phyloP scores from a whole-genome alignment of 441 rosid species.

The Euphorbia schlechtendalii region DNA sequence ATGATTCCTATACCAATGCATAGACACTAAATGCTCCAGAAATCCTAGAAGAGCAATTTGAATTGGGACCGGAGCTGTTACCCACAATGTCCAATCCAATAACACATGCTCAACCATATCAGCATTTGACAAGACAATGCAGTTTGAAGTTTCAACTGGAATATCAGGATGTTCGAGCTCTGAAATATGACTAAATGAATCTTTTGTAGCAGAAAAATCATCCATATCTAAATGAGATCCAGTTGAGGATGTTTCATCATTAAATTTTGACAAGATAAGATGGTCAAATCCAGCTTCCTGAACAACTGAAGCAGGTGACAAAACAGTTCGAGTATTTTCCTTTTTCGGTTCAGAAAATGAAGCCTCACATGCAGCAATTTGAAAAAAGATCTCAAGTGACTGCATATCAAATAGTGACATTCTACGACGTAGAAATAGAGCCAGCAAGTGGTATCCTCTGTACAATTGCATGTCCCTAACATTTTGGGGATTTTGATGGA shows the following conservation, averaged over 20 bases:
- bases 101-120: constrained; percentile 99
- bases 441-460: constrained; percentile 98
- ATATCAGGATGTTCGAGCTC: constrained; percentile 87
- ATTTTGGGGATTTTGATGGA: constrained; percentile 96
- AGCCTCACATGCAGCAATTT: constrained; percentile 99
- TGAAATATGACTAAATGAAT: constrained; percentile 91
- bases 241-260: constrained; percentile 78
- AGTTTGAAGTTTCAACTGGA: constrained; percentile 87
- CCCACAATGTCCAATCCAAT: constrained; percentile 99
- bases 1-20: constrained; percentile 99
- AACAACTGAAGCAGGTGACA: constrained; percentile 47
- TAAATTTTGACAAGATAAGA: constrained; percentile 74
- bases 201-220: constrained; percentile 87
- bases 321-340: constrained; percentile 34
- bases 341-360: constrained; percentile 95
- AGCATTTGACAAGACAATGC: constrained; percentile 94
- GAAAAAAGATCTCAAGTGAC: constrained; percentile 93
- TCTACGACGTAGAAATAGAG: constrained; percentile 89
- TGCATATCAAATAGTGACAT: constrained; percentile 97
- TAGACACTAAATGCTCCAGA: constrained; percentile 98
- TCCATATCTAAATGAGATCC: constrained; percentile 98
- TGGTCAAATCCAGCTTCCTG: constrained; percentile 82
- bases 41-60: constrained; percentile 94
- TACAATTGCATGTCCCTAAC: constrained; percentile 94
- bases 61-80: constrained; percentile 80